phyloP scores from a whole-genome alignment of 805 yeast genomes.

The Millerozyma acaciae region DNA sequence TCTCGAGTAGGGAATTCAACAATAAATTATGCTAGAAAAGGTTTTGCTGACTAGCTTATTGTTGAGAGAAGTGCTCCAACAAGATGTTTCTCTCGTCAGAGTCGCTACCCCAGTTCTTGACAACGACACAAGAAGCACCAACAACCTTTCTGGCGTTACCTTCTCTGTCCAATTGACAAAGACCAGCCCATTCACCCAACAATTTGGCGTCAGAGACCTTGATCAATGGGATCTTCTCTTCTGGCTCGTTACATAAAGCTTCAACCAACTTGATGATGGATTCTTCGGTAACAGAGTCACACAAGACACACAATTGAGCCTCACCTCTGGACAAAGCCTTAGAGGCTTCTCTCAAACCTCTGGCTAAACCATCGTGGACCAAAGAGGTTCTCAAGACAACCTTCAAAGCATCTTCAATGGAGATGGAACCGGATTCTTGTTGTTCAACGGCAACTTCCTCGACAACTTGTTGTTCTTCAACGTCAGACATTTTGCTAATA shows the following conservation, averaged over 20 bases:
- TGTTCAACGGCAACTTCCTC: constrained; percentile 82
- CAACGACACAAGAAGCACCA: constrained; percentile 99
- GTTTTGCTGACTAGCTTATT: constrained; percentile 42
- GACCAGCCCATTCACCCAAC: constrained; percentile 99
- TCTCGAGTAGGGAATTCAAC: constrained; percentile 2
- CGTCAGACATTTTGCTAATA: constrained; percentile 74
- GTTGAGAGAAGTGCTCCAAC: constrained; percentile 92
- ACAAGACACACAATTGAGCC: constrained; percentile 95
- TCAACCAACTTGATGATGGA: constrained; percentile 95
- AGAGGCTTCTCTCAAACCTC: constrained; percentile 99
- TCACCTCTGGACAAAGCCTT: constrained; percentile 97
- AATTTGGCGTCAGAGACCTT: constrained; percentile 99
- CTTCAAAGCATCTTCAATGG: constrained; percentile 98
- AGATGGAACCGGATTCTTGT: constrained; percentile 83
- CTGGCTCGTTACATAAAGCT: constrained; percentile 98
- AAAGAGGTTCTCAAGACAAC: constrained; percentile 97
- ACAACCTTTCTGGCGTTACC: constrained; percentile 99
- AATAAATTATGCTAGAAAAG: constrained; percentile 4
- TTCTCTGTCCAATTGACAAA: constrained; percentile 98
- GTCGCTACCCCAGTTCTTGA: constrained; percentile 99
- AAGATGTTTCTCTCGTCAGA: constrained; percentile 95
- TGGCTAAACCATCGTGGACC: constrained; percentile 99
- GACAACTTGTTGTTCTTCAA: constrained; percentile 80
- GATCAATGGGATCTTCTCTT: constrained; percentile 93
- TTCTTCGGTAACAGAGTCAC: constrained; percentile 98